Evolutionary conservation across 2,329 filamentous ascomycete genomes (phyloP), one percentile per base, ranked within the genome.

Genomic region (Xylariomycetidae sp.): DNA sequence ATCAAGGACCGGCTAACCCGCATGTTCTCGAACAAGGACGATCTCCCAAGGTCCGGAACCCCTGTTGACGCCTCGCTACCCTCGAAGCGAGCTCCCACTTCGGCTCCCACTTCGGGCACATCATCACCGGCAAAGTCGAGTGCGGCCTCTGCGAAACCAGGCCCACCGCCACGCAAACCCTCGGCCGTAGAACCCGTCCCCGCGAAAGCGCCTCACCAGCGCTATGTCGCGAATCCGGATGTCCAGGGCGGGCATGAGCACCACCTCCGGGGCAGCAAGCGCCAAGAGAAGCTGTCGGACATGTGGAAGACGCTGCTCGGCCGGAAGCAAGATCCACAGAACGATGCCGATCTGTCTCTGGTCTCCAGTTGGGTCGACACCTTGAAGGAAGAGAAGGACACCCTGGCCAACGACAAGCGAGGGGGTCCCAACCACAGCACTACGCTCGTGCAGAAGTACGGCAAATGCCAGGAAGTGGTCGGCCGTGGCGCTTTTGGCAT

Each of bases 301-400:
- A 85, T 96, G 78, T 82, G 94, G 61, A 83, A 88, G 48, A 81
- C 82, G 47, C 75, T 95, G 49, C 73, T 96, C 33, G 87, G 86
- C 44, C 87, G 85, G 61, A 89, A 86, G 62, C 83, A 85, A 55
- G 85, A 89, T 42, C 72, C 76, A 12, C 65, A 68, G 14, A 70
- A 80, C 18, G 85, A 92, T 40, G 78, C 86, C 54, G 87, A 93
- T 46, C 67, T 96, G 28, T 96, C 90, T 6, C 73, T 98, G 35
- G 92, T 96, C 66, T 92, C 89, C 18, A 89, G 79, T 49, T 96
- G 90, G 90, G 89, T 95, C 35, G 90, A 95, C 58, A 89, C 93
- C 42, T 72, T 95, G 48, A 86, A 88, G 57, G 83, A 77, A 47
- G 89, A 95, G 59, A 88, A 87, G 58, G 87, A 93, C 39, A 76